Percentiles rank a stretch among this genome's conserved stretches.
Evolutionary conservation across 202 grass and related monocot species (phyloP).

Genomic region (Schoenoplectus tabernaemontani): DNA sequence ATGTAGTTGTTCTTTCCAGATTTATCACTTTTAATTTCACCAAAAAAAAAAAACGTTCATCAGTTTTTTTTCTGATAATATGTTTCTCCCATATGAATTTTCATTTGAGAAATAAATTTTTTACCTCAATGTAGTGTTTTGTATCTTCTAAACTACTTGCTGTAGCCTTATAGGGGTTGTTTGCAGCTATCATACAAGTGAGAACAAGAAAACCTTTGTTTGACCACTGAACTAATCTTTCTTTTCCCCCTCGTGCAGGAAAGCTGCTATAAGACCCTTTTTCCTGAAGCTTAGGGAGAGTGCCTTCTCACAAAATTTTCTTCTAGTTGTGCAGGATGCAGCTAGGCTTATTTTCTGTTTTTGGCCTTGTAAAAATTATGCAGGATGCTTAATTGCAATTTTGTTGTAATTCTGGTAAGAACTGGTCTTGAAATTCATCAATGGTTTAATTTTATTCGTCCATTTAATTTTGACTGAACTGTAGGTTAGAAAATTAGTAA

Average conservation of each 20-base stretch:
- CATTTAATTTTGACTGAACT: neutral
- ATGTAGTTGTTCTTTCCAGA: neutral
- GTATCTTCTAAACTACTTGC: neutral
- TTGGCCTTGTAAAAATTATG: constrained; percentile 19
- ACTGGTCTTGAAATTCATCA: neutral
- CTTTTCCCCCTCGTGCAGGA: neutral
- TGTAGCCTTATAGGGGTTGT: neutral
- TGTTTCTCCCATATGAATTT: neutral
- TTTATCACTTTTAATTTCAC: neutral
- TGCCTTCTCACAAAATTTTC: neutral
- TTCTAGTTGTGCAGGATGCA: neutral
- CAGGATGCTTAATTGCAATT: neutral
- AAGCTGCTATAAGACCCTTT: neutral
- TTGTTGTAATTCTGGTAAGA: neutral
- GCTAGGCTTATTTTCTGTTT: constrained; percentile 3
- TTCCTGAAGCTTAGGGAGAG: neutral
- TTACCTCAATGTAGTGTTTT: neutral
- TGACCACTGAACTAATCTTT: neutral
- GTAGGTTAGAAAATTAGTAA: neutral
- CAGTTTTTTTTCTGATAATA: neutral
- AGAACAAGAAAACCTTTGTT: neutral
- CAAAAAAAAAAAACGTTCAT: neutral
- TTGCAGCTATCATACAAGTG: neutral
- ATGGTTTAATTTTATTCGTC: neutral
- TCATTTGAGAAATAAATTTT: neutral